Evolutionary conservation across 495 filamentous ascomycete species (phyloP).

Genomic region (Pseudoneurospora amorphoporcata): DNA sequence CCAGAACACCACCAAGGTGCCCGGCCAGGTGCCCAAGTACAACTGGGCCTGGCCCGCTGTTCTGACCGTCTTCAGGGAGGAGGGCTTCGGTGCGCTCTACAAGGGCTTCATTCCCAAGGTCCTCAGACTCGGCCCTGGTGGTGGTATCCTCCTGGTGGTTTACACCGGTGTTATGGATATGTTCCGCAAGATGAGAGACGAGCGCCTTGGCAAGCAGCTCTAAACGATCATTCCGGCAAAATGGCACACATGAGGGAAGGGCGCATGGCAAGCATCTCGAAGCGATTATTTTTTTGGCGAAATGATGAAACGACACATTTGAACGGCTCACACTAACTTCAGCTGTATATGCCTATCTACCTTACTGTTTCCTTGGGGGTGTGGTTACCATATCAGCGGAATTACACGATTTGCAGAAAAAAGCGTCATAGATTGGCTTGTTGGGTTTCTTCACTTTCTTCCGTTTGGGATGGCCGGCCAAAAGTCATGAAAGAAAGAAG

Average conservation of each 20-base stretch:
- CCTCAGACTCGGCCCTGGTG: conserved; percentile 22
- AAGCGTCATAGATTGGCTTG: neutral
- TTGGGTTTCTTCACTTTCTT: neutral
- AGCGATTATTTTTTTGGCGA: neutral
- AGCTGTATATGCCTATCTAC: neutral
- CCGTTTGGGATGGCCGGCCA: neutral
- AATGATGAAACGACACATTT: neutral
- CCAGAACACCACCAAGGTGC: conserved; percentile 77
- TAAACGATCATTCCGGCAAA: neutral
- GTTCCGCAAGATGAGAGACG: conserved; percentile 41
- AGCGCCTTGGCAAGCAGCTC: neutral
- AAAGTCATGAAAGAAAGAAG: neutral
- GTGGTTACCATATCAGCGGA: neutral
- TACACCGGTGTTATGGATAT: conserved; percentile 93
- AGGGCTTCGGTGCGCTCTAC: conserved; percentile 86
- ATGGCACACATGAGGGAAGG: neutral
- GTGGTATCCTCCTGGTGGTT: conserved; percentile 81
- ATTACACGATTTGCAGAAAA: neutral
- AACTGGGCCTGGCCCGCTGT: conserved; percentile 93
- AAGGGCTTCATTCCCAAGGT: conserved; percentile 98
- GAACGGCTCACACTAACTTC: neutral
- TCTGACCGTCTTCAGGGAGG: conserved; percentile 79
- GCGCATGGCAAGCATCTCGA: neutral
- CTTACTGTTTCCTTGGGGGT: neutral
- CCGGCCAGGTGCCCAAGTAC: conserved; percentile 79